Percentiles rank a stretch among this genome's conserved stretches.
Evolutionary conservation across 306 rosid species (phyloP).

Genomic region (Ammopiptanthus mongolicus): DNA sequence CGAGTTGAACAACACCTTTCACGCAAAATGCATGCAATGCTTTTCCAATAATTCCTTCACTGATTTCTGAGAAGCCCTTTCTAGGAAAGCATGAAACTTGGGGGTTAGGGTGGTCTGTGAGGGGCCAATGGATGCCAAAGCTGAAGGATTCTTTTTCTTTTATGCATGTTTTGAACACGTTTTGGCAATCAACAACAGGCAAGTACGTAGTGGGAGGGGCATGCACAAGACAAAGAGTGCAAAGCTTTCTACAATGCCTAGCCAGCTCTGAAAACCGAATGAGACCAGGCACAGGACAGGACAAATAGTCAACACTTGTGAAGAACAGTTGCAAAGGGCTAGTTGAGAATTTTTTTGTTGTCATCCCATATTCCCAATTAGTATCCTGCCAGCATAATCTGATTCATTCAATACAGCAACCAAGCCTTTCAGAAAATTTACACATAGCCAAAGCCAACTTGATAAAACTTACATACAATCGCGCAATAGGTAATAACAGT

Average conservation of each 20-base stretch:
- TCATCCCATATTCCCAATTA: not conserved
- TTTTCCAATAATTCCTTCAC: constrained; percentile 50
- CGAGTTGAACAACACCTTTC: constrained; percentile 45
- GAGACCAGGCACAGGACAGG: not conserved
- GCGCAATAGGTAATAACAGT: not conserved
- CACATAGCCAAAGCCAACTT: not conserved
- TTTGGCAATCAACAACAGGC: constrained; percentile 11
- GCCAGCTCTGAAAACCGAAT: constrained; percentile 39
- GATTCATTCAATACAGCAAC: not conserved
- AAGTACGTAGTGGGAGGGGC: not conserved
- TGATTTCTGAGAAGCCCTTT: constrained; percentile 75
- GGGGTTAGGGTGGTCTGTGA: constrained; percentile 52
- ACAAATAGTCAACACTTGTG: not conserved
- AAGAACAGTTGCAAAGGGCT: not conserved
- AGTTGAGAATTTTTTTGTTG: not conserved
- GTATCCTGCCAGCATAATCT: not conserved
- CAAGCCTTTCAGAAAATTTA: not conserved
- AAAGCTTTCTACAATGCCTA: constrained; percentile 34
- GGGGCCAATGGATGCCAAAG: constrained; percentile 19
- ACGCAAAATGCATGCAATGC: constrained; percentile 63
- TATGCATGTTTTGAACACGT: constrained; percentile 35
- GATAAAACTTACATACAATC: not conserved
- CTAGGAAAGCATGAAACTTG: constrained; percentile 59
- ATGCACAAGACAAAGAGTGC: constrained; percentile 22
- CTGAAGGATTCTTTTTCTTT: constrained; percentile 36